phyloP scores from a whole-genome alignment of 2,329 filamentous ascomycete genomes.

The Pyricularia pennisetigena region DNA sequence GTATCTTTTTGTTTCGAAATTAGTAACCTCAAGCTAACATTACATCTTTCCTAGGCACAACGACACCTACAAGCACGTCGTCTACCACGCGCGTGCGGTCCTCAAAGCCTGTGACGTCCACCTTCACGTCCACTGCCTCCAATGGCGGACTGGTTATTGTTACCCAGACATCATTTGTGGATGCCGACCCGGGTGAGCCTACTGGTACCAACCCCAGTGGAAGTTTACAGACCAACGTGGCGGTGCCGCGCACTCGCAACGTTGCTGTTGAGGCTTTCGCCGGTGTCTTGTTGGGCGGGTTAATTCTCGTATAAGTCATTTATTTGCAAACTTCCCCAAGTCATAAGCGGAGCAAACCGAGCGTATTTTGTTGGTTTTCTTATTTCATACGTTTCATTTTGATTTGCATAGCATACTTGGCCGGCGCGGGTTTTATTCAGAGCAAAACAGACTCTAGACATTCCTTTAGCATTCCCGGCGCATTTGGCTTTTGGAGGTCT shows the following conservation, averaged over 20 bases:
- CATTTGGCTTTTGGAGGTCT: not conserved
- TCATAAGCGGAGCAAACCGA: not conserved
- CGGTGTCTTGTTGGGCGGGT: slow-evolving; percentile 11
- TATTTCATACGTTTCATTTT: not conserved
- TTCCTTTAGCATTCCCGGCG: not conserved
- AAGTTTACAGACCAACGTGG: slow-evolving; percentile 21
- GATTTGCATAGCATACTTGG: slow-evolving; percentile 8
- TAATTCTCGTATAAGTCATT: not conserved
- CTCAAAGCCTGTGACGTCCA: slow-evolving; percentile 20
- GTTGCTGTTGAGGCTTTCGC: slow-evolving; percentile 6
- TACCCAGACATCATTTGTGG: slow-evolving; percentile 40
- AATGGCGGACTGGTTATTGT: slow-evolving; percentile 34
- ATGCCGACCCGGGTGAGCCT: slow-evolving; percentile 21
- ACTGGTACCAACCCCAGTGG: slow-evolving; percentile 22
- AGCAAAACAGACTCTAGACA: not conserved
- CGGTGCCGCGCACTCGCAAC: slow-evolving; percentile 7
- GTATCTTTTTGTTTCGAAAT: not conserved
- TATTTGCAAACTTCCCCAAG: not conserved
- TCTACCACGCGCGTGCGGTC: slow-evolving; percentile 21
- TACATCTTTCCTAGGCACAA: not conserved
- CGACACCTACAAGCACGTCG: not conserved
- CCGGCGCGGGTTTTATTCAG: not conserved
- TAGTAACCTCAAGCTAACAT: not conserved
- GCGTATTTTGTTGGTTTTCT: not conserved
- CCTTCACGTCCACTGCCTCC: slow-evolving; percentile 33